These are phyloP conservation scores for Amanita phalloides DNA, from an alignment of 768 basidiomycete species.

Conservation along the genomic window DNA sequence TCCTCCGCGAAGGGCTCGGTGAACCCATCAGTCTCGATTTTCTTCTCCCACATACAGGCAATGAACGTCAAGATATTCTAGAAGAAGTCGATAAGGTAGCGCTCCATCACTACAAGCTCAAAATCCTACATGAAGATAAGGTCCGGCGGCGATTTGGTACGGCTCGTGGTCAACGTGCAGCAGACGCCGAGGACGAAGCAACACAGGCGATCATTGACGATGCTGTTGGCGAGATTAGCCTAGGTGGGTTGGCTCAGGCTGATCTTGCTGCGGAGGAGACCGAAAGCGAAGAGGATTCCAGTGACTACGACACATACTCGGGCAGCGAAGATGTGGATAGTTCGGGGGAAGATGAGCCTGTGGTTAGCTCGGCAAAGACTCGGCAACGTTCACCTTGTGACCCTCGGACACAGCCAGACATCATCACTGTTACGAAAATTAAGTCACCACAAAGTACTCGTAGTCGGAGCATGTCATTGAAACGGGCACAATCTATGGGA, in stretches of 20 bases:
- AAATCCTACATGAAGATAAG: slow-evolving; percentile 87
- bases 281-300: slow-evolving; percentile 34
- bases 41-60: slow-evolving; percentile 72
- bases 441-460: slow-evolving; percentile 7
- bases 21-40: slow-evolving; percentile 74
- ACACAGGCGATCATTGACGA: slow-evolving; percentile 69
- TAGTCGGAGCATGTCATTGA: slow-evolving; percentile 35
- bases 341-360: not conserved
- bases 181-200: slow-evolving; percentile 76
- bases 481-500: slow-evolving; percentile 34
- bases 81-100: slow-evolving; percentile 84
- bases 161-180: slow-evolving; percentile 37
- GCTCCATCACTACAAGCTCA: slow-evolving; percentile 89
- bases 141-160: slow-evolving; percentile 77
- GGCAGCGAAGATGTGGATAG: slow-evolving; percentile 11
- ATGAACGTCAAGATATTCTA: slow-evolving; percentile 68
- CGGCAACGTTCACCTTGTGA: not conserved
- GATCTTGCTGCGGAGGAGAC: slow-evolving; percentile 66
- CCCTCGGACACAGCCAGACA: slow-evolving; percentile 3
- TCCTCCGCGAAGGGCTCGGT: slow-evolving; percentile 83
- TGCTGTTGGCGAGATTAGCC: slow-evolving; percentile 71
- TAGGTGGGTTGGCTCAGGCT: slow-evolving; percentile 68
- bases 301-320: slow-evolving; percentile 24
- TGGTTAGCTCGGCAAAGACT: not conserved
- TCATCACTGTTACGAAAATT: not conserved